These are phyloP conservation scores for Rhodotorula sphaerocarpa DNA, from an alignment of 768 basidiomycete species.

Conservation along the genomic window DNA sequence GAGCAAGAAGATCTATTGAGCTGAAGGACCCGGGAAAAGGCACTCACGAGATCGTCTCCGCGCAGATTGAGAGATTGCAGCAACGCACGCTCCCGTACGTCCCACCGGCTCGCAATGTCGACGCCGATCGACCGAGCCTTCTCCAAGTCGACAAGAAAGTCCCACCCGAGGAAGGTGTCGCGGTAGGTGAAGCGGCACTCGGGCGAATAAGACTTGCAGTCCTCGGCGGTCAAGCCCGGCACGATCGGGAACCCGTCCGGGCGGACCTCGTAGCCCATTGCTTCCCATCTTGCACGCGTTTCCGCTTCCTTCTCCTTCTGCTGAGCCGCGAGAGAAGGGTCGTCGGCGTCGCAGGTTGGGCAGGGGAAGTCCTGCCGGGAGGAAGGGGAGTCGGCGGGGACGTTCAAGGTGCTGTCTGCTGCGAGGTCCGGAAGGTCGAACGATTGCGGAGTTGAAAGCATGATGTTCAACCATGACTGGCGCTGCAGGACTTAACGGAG, in stretches of 20 bases:
- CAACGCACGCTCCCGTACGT: conserved; percentile 51
- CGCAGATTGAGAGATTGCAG: conserved; percentile 45
- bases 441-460: conserved; percentile 15
- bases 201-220: conserved; percentile 37
- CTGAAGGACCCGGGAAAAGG: no score
- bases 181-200: conserved; percentile 57
- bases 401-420: conserved; percentile 1
- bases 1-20: no score
- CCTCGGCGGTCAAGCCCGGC: conserved; percentile 6
- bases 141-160: conserved; percentile 56
- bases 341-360: conserved; percentile 18
- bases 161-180: conserved; percentile 62
- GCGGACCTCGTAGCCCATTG: conserved; percentile 17
- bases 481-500: conserved; percentile 7
- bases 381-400: conserved; percentile 3
- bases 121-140: conserved; percentile 4
- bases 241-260: conserved; percentile 29
- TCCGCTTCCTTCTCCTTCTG: neutral
- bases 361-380: neutral
- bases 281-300: conserved; percentile 1
- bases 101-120: conserved; percentile 50
- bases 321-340: neutral
- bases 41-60: conserved; percentile 34
- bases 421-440: conserved; percentile 11
- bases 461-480: conserved; percentile 25